These are phyloP conservation scores for Leishmania major DNA, from an alignment of 208 protist genomes.

Conservation along the genomic window DNA sequence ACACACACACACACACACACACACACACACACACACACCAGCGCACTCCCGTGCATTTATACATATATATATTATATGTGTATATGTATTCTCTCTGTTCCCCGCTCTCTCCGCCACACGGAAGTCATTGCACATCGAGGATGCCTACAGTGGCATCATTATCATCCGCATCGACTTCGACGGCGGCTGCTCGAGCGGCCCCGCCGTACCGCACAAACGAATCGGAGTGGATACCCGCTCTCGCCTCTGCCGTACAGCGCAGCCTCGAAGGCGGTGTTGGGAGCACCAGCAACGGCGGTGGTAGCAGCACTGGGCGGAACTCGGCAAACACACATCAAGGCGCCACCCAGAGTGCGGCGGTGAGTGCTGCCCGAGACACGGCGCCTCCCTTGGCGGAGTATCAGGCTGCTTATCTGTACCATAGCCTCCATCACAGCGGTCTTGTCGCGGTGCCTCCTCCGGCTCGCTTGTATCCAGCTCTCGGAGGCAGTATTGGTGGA, in stretches of 20 bases:
- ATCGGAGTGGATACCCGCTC: constrained; percentile 22
- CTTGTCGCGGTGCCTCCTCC: background rate
- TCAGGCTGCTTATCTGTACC: constrained; percentile 8
- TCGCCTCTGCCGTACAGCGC: constrained; percentile 16
- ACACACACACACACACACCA: background rate
- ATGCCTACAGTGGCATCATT: background rate
- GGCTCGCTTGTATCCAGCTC: constrained; percentile 9
- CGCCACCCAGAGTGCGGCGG: background rate
- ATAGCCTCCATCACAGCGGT: background rate
- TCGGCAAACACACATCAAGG: background rate
- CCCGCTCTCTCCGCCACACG: background rate
- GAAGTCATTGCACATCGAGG: background rate
- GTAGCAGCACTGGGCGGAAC: background rate
- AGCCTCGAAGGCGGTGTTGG: constrained; percentile 1
- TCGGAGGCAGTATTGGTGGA: background rate
- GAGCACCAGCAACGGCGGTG: background rate
- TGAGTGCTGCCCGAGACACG: constrained; percentile 6
- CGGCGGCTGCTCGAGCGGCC: background rate
- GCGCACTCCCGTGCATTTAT: background rate
- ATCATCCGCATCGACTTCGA: background rate
- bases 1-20: constrained; percentile 1
- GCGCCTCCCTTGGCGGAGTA: constrained; percentile 13
- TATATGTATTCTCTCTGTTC: background rate
- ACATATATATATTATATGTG: background rate
- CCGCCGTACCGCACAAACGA: constrained; percentile 36